phyloP scores from a whole-genome alignment of 495 filamentous ascomycete species.

The Penicillium parvum region DNA sequence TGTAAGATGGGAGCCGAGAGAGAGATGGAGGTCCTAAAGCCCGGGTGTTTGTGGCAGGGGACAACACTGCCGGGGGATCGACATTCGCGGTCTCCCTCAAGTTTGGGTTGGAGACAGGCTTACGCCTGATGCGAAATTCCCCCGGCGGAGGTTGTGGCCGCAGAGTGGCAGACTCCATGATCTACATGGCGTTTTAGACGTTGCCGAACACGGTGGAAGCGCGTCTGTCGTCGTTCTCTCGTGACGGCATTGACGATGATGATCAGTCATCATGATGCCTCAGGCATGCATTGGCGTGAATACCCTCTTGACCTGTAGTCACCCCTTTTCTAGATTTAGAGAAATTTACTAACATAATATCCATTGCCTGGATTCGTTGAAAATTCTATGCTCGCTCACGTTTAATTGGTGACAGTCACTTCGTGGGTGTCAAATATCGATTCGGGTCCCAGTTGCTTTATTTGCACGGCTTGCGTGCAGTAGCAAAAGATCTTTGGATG shows the following conservation, averaged over 20 bases:
- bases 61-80: conserved; percentile 5
- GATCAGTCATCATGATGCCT: conserved; percentile 1
- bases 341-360: too few species aligned
- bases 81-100: conserved; percentile 16
- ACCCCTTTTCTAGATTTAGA: too few species aligned
- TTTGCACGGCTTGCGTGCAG: conserved; percentile 19
- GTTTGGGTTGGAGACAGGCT: conserved; percentile 28
- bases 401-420: too few species aligned
- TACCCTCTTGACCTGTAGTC: too few species aligned
- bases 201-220: background rate
- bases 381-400: too few species aligned
- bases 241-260: background rate
- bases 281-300: background rate
- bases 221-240: background rate
- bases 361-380: too few species aligned
- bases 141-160: conserved; percentile 14
- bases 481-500: conserved; percentile 9
- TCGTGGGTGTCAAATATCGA: too few species aligned
- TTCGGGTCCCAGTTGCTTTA: too few species aligned
- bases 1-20: conserved; percentile 22
- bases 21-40: conserved; percentile 8
- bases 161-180: conserved; percentile 15
- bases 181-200: background rate
- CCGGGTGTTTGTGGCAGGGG: conserved; percentile 11
- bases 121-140: conserved; percentile 17